Base-by-base conservation (phyloP, 1,284 basidiomycete species). In the Psilocybe mexicana region DNA sequence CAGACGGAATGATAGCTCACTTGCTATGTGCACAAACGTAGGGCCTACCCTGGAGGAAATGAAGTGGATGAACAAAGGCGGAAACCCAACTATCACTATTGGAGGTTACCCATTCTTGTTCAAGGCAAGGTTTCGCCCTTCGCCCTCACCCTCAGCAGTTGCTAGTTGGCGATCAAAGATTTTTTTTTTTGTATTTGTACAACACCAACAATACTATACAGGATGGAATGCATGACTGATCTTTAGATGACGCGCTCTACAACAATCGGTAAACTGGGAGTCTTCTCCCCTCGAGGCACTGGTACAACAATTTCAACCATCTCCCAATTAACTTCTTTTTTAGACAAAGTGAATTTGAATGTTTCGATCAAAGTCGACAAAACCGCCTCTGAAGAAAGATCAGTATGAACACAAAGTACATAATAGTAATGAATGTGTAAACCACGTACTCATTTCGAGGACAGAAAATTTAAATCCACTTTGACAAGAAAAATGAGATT, bases 351-450 rank as follows among this genome's bases (percentile, higher is more conserved):
- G 40, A 40, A 43, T 43, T 33, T 42, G 40, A 52, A 52, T 18
- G 38, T 7, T 52, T 52, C 51, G 28, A 52, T 30, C 25, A 52
- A 28, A 3, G 14, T 12, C 11, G 10, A 43, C 18, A 52, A 24
- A 30, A 52, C 42, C 6, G 43, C 51, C 42, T 52, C 51, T 52
- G 38, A 40, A 40, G 51, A 33, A 43, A 44, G 30, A 33, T 26
- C n/a, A 48, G 26, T 26, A 6, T 43, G 8, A 14, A 40, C 24
- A 43, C 18, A 38, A 50, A 36, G 11, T 24, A 8, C 5, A 23
- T 23, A 35, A 18, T 18, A 18, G 18, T 18, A 18, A 36, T 38
- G 35, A 24, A 50, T 11, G n/a, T 14, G 3, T 3, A 50, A 50
- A 18, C 24, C n/a, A 42, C 51, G 28, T 33, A 52, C 51, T 43